Evolutionary conservation across 495 filamentous ascomycete genomes (phyloP).

Genomic region (Xylaria venustula): DNA sequence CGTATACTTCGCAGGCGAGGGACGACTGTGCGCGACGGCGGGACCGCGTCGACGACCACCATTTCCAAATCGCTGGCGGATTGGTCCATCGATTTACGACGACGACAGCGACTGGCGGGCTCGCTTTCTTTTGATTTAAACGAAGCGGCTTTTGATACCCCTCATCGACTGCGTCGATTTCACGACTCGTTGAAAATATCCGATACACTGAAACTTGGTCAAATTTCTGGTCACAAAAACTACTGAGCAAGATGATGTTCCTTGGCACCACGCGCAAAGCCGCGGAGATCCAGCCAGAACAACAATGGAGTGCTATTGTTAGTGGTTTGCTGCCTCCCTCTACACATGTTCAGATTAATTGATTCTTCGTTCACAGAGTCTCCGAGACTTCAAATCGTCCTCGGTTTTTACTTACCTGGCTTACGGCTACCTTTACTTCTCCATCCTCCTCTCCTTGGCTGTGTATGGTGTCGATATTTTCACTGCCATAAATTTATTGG

Average conservation of each 20-base stretch:
- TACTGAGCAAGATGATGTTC: constrained; percentile 57
- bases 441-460: constrained; percentile 72
- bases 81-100: constrained; percentile 33
- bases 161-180: constrained; percentile 19
- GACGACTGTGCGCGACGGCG: constrained; percentile 46
- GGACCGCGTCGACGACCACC: constrained; percentile 33
- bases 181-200: constrained; percentile 2
- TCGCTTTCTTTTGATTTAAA: constrained; percentile 13
- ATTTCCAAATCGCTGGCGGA: constrained; percentile 2
- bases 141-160: constrained; percentile 30
- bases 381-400: constrained; percentile 81
- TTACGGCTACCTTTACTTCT: constrained; percentile 80
- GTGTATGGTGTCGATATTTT: constrained; percentile 90
- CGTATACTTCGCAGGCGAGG: constrained; percentile 56
- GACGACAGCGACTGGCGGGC: constrained; percentile 8
- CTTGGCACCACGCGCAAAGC: constrained; percentile 70
- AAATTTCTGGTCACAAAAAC: background rate
- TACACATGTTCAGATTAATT: background rate
- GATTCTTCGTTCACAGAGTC: constrained; percentile 55
- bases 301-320: constrained; percentile 96
- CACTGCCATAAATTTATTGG: constrained; percentile 85
- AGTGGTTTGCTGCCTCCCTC: constrained; percentile 28
- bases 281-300: constrained; percentile 66
- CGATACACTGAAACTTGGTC: background rate
- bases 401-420: constrained; percentile 75